phyloP scores from a whole-genome alignment of 2,329 filamentous ascomycete genomes.

The Apiospora rasikravindrae region DNA sequence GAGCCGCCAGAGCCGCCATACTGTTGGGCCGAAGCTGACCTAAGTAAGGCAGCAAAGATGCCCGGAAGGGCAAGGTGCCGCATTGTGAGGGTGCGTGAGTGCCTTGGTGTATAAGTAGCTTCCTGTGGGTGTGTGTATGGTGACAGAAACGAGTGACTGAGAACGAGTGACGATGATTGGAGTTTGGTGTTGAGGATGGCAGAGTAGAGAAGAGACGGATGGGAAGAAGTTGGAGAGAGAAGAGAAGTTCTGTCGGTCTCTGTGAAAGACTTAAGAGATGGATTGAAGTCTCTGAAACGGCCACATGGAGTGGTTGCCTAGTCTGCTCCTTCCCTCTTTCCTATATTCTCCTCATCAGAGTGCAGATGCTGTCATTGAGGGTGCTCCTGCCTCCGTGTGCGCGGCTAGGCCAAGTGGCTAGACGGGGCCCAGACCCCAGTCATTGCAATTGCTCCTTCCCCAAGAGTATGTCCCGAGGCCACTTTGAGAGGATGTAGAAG shows the following conservation, averaged over 20 bases:
- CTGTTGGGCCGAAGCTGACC: slow-evolving; percentile 17
- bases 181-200: slow-evolving; percentile 21
- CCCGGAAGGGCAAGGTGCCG: slow-evolving; percentile 18
- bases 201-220: slow-evolving; percentile 22
- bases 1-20: slow-evolving; percentile 5
- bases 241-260: slow-evolving; percentile 5
- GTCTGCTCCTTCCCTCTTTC: not conserved
- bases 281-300: not conserved
- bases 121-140: not conserved
- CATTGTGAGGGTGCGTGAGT: slow-evolving; percentile 1
- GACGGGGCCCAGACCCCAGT: not conserved
- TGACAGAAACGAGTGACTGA: not conserved
- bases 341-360: not conserved
- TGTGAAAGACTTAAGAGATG: not conserved
- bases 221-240: slow-evolving; percentile 20
- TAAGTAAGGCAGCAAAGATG: slow-evolving; percentile 19
- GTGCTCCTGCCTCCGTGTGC: not conserved
- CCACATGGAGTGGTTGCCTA: not conserved
- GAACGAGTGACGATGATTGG: slow-evolving; percentile 21
- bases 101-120: not conserved
- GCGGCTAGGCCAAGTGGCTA: not conserved
- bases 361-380: not conserved
- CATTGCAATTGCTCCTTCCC: not conserved
- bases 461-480: too few species aligned
- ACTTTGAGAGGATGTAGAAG: too few species aligned